These are phyloP conservation scores for Glycine soja DNA, from an alignment of 306 rosid genomes.

Conservation along the genomic window DNA sequence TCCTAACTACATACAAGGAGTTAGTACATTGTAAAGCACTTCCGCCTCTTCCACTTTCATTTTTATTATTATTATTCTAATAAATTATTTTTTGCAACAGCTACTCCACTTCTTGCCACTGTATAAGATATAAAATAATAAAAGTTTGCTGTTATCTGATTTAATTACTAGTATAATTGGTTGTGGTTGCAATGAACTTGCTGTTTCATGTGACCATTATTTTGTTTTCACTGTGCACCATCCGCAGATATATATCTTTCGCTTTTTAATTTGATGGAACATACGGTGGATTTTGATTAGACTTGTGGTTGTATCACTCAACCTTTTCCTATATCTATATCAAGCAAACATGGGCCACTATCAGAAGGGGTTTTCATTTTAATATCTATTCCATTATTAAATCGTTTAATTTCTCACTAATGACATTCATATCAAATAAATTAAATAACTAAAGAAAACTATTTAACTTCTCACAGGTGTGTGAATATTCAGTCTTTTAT, in stretches of 20 bases:
- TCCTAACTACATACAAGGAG: constrained; percentile 40
- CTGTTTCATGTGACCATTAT: constrained; percentile 9
- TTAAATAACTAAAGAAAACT: not conserved
- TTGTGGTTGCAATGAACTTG: constrained; percentile 42
- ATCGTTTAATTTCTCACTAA: not conserved
- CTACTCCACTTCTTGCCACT: constrained; percentile 61
- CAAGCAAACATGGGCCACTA: constrained; percentile 22
- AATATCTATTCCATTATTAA: not conserved
- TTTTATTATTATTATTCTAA: constrained; percentile 39
- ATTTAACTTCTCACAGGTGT: not conserved
- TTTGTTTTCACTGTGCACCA: constrained; percentile 18
- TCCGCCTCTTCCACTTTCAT: constrained; percentile 58
- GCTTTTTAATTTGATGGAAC: constrained; percentile 4
- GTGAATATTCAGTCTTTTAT: no score
- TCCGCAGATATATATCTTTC: not conserved
- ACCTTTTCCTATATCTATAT: constrained; percentile 1
- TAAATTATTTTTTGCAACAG: constrained; percentile 53
- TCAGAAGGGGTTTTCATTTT: constrained; percentile 5
- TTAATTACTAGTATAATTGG: not conserved
- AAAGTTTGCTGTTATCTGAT: constrained; percentile 10
- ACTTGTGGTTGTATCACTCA: constrained; percentile 32
- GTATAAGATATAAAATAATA: not conserved
- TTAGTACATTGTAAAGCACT: constrained; percentile 59
- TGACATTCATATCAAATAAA: not conserved
- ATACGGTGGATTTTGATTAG: constrained; percentile 45